Conservation (phyloP, 2,329 filamentous ascomycete genomes). For the Talaromyces sp. region DNA sequence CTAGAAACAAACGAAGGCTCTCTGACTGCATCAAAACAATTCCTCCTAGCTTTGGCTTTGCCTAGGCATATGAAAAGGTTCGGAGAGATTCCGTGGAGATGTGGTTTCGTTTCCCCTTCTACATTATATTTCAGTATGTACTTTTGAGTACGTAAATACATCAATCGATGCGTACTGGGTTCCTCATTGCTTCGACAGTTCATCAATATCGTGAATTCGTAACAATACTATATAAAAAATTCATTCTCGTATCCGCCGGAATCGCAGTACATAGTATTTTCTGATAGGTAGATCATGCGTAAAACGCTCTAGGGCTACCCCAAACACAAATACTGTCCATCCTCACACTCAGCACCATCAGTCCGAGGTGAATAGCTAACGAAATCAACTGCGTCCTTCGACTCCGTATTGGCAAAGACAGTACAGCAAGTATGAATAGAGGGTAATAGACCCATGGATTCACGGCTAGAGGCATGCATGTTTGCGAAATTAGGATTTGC, state of each 20-base stretch:
- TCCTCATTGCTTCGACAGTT: background rate
- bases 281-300: background rate
- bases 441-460: slow-evolving; percentile 63
- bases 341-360: slow-evolving; percentile 43
- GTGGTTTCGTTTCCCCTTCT: slow-evolving; percentile 29
- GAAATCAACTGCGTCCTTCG: slow-evolving; percentile 41
- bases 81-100: slow-evolving; percentile 9
- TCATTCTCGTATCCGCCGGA: background rate
- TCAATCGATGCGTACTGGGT: background rate
- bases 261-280: too few relatives aligned
- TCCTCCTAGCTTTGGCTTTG: background rate
- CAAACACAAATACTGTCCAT: slow-evolving; percentile 34
- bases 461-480: slow-evolving; percentile 71
- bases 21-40: slow-evolving; percentile 19
- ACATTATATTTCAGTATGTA: slow-evolving; percentile 17
- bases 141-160: background rate
- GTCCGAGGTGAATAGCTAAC: slow-evolving; percentile 46
- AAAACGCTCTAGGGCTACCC: slow-evolving; percentile 15
- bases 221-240: background rate
- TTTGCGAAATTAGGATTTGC: slow-evolving; percentile 59
- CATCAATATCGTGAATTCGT: background rate
- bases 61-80: background rate
- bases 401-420: slow-evolving; percentile 54
- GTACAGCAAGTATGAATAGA: slow-evolving; percentile 63
- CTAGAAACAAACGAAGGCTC: slow-evolving; percentile 19